phyloP scores from a whole-genome alignment of 805 yeast species.

The Hanseniaspora guilliermondii region DNA sequence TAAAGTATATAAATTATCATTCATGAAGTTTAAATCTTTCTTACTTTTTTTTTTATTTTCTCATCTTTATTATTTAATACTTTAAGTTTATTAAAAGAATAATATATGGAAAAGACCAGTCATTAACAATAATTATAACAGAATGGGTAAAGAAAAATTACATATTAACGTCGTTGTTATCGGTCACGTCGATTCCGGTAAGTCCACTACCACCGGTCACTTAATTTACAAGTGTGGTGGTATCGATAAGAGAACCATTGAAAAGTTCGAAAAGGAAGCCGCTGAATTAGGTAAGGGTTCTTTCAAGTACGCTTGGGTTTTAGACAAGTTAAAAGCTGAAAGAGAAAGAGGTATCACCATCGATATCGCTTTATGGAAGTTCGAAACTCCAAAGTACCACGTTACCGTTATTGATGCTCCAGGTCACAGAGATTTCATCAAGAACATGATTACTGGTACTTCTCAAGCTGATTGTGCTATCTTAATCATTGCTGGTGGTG shows the following conservation, averaged over 20 bases:
- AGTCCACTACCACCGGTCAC: conserved; percentile 99
- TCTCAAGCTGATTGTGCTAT: conserved; percentile 90
- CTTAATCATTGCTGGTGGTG: conserved; percentile 81
- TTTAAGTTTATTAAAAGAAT: neutral
- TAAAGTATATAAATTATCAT: neutral
- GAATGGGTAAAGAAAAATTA: conserved; percentile 84
- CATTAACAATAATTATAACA: conserved; percentile 19
- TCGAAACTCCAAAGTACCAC: conserved; percentile 80
- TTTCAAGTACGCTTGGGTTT: conserved; percentile 95
- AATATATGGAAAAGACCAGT: conserved; percentile 7
- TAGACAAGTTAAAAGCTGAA: conserved; percentile 91
- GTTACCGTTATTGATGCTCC: conserved; percentile 92
- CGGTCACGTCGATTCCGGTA: conserved; percentile 99
- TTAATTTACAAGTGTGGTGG: conserved; percentile 99
- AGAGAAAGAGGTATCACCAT: conserved; percentile 96
- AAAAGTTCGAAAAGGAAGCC: conserved; percentile 96
- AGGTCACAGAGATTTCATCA: conserved; percentile 93
- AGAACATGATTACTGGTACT: conserved; percentile 92
- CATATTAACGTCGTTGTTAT: conserved; percentile 99
- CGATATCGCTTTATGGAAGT: conserved; percentile 85
- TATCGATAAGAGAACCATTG: conserved; percentile 96
- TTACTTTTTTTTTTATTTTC: neutral
- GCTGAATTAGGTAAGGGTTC: conserved; percentile 96
- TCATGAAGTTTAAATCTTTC: neutral
- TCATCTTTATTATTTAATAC: neutral